Conservation (phyloP, 768 basidiomycete genomes). For the Leccinum sublutescens region DNA sequence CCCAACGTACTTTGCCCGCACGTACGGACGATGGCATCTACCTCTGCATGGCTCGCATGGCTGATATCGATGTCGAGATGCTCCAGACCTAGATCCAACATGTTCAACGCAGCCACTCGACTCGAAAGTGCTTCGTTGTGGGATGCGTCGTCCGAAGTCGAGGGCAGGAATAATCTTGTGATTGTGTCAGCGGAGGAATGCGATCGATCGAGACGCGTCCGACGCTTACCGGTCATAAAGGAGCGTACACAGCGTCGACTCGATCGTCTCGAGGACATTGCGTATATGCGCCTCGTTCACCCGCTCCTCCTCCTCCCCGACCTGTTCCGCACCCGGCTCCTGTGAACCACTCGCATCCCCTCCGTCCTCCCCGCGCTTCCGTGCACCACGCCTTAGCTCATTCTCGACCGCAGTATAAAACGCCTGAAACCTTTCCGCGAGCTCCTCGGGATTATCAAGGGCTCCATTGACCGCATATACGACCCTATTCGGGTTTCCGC, state of each 20-base stretch:
- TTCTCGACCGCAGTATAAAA: constrained; percentile 69
- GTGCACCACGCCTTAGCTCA: constrained; percentile 44
- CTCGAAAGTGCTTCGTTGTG: constrained; percentile 90
- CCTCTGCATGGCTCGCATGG: constrained; percentile 39
- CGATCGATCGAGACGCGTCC: no score
- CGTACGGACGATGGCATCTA: constrained; percentile 62
- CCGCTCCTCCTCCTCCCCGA: constrained; percentile 27
- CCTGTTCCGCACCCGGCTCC: constrained; percentile 6
- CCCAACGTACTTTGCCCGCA: constrained; percentile 75
- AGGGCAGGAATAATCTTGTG: constrained; percentile 72
- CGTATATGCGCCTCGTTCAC: constrained; percentile 51
- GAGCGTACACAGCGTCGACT: constrained; percentile 63
- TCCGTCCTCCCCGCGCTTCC: constrained; percentile 9
- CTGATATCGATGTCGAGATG: constrained; percentile 88
- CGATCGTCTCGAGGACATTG: constrained; percentile 69
- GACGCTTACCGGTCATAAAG: constrained; percentile 77
- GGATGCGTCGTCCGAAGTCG: constrained; percentile 70
- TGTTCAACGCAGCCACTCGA: constrained; percentile 87
- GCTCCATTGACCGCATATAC: constrained; percentile 41
- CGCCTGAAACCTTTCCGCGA: constrained; percentile 57
- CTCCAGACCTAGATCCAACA: constrained; percentile 83
- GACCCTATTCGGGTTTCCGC: constrained; percentile 19
- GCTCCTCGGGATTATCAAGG: constrained; percentile 49
- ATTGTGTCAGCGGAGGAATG: neutral
- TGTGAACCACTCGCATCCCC: constrained; percentile 14